A percentile compares a stretch with the other conserved stretches of the same genome.
Evolutionary conservation across 306 rosid genomes (phyloP).

Genomic region (Urtica urens): DNA sequence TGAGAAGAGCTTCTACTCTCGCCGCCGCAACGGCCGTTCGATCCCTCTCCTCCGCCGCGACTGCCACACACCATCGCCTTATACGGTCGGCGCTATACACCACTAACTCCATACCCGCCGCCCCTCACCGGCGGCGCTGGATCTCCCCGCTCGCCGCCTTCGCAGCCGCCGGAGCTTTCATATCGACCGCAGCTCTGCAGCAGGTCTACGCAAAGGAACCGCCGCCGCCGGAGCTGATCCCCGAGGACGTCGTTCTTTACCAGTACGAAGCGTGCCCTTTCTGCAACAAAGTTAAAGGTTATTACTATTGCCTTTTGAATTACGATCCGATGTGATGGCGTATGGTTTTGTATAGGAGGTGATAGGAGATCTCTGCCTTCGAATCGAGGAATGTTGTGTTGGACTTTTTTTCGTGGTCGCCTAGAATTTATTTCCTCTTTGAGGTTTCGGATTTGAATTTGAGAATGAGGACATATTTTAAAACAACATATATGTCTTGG

Average conservation of each 20-base stretch:
- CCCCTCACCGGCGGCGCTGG: slow-evolving; percentile 15
- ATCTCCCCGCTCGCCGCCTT: slow-evolving; percentile 33
- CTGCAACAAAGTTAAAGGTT: slow-evolving; percentile 91
- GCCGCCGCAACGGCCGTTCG: slow-evolving; percentile 24
- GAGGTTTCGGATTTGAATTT: too few relatives aligned
- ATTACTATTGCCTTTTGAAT: background rate
- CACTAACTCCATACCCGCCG: slow-evolving; percentile 6
- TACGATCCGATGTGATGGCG: background rate
- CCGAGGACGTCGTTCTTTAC: slow-evolving; percentile 70
- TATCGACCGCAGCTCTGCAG: slow-evolving; percentile 24
- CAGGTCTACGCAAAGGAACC: slow-evolving; percentile 76
- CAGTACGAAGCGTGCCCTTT: slow-evolving; percentile 95
- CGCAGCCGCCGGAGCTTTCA: slow-evolving; percentile 38
- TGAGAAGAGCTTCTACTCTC: slow-evolving; percentile 53
- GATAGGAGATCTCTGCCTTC: too few relatives aligned
- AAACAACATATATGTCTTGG: too few relatives aligned
- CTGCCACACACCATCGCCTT: slow-evolving; percentile 21
- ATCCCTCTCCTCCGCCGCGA: slow-evolving; percentile 38
- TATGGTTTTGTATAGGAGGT: too few relatives aligned
- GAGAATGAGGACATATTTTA: too few relatives aligned
- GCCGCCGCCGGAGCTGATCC: slow-evolving; percentile 42
- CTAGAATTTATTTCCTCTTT: too few relatives aligned
- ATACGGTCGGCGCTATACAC: slow-evolving; percentile 44
- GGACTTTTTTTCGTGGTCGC: too few relatives aligned
- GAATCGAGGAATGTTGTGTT: too few relatives aligned